A percentile compares a stretch with the other conserved stretches of the same genome.
These are phyloP conservation scores for Metschnikowia koreensis DNA, from an alignment of 805 yeast genomes.

Conservation along the genomic window DNA sequence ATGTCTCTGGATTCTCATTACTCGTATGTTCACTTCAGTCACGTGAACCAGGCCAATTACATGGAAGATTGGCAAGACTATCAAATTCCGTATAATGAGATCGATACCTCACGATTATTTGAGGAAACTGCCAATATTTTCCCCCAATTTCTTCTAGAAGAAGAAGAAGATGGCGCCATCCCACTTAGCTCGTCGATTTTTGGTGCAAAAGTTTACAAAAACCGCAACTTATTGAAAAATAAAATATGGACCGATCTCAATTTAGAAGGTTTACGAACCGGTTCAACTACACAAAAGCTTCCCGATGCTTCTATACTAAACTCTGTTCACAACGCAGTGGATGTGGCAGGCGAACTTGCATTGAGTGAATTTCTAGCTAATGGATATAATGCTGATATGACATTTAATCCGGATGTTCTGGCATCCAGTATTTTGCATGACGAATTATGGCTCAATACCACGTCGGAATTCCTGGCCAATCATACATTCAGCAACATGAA, in stretches of 20 bases:
- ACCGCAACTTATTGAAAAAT: conserved; percentile 29
- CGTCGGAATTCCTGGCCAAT: conserved; percentile 29
- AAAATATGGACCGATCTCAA: conserved; percentile 37
- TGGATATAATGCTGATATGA: conserved; percentile 23
- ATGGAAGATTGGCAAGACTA: conserved; percentile 44
- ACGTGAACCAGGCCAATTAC: conserved; percentile 39
- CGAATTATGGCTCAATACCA: conserved; percentile 34
- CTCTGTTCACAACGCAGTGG: conserved; percentile 22
- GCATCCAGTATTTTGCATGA: conserved; percentile 25
- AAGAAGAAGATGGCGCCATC: conserved; percentile 35
- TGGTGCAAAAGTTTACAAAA: conserved; percentile 40
- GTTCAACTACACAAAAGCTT: conserved; percentile 14
- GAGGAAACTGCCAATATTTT: conserved; percentile 38
- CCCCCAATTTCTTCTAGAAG: conserved; percentile 38
- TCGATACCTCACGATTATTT: conserved; percentile 36
- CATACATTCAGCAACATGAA: conserved; percentile 25
- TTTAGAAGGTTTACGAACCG: conserved; percentile 27
- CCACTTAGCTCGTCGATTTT: conserved; percentile 35
- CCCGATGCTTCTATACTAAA: conserved; percentile 34
- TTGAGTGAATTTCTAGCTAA: conserved; percentile 35
- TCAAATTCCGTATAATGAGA: conserved; percentile 40
- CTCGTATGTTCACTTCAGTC: conserved; percentile 36
- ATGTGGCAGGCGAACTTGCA: conserved; percentile 19
- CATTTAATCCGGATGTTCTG: conserved; percentile 26
- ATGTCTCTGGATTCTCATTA: conserved; percentile 18